These are phyloP conservation scores for Saccharomycopsis schoenii DNA, from an alignment of 805 yeast species.

Conservation along the genomic window DNA sequence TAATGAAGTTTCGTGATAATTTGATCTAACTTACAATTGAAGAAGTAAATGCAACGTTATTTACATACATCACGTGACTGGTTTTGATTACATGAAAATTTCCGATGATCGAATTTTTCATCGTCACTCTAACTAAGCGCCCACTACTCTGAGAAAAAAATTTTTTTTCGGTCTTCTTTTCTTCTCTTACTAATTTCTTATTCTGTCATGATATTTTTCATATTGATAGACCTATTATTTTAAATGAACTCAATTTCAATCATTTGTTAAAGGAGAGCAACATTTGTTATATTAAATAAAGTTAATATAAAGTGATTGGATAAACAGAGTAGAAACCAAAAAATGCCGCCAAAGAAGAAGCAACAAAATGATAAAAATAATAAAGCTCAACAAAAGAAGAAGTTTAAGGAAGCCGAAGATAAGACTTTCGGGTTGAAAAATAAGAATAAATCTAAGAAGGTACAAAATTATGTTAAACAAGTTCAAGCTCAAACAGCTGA, in stretches of 20 bases:
- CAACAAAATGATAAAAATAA: conserved; percentile 43
- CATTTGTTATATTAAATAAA: background rate
- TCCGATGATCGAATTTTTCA: background rate
- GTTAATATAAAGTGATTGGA: background rate
- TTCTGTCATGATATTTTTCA: background rate
- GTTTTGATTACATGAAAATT: background rate
- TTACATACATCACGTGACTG: background rate
- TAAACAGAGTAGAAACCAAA: background rate
- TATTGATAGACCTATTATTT: background rate
- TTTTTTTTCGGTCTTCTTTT: background rate
- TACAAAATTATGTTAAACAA: conserved; percentile 62
- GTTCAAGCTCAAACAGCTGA: conserved; percentile 53
- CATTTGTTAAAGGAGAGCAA: background rate
- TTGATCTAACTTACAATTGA: background rate
- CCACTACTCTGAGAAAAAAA: background rate
- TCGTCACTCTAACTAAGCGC: background rate
- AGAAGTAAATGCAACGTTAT: too few relatives aligned
- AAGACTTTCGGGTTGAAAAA: conserved; percentile 94
- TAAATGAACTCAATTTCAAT: background rate
- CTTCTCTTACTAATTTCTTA: background rate
- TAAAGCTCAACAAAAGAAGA: conserved; percentile 49
- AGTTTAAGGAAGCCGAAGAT: conserved; percentile 58
- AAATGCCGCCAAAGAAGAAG: conserved; percentile 51
- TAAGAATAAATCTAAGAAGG: conserved; percentile 88
- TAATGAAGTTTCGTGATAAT: too few relatives aligned